phyloP scores from a whole-genome alignment of 2,329 filamentous ascomycete genomes.

The Venturia aucupariae region DNA sequence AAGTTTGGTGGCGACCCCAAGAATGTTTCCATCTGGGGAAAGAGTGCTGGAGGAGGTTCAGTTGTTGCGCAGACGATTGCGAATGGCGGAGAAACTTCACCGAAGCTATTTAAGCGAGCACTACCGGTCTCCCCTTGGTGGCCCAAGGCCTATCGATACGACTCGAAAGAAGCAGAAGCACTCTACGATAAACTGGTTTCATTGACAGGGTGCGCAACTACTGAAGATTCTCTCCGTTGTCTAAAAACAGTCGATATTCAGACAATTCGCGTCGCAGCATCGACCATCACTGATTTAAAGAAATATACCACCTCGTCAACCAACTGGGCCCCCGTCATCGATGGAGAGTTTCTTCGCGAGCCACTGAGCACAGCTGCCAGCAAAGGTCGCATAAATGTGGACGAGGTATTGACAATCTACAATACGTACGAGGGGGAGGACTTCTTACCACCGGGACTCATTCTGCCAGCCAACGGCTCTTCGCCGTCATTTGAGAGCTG shows the following conservation, averaged over 20 bases:
- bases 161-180: slow-evolving; percentile 41
- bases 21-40: slow-evolving; percentile 47
- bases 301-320: slow-evolving; percentile 48
- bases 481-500: slow-evolving; percentile 42
- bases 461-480: slow-evolving; percentile 30
- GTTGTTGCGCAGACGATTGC: slow-evolving; percentile 47
- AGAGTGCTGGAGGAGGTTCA: slow-evolving; percentile 46
- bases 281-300: slow-evolving; percentile 40
- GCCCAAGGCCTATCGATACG: slow-evolving; percentile 48
- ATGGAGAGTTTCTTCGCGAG: slow-evolving; percentile 42
- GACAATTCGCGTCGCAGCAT: slow-evolving; percentile 42
- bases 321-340: slow-evolving; percentile 53
- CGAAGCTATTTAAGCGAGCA: slow-evolving; percentile 41
- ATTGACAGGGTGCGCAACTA: slow-evolving; percentile 39
- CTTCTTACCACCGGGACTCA: slow-evolving; percentile 46
- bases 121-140: slow-evolving; percentile 48
- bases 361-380: slow-evolving; percentile 38
- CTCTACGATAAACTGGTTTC: slow-evolving; percentile 40
- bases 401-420: slow-evolving; percentile 46
- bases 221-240: slow-evolving; percentile 40
- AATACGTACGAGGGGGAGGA: slow-evolving; percentile 56
- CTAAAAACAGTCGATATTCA: slow-evolving; percentile 47
- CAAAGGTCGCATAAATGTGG: slow-evolving; percentile 34
- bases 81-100: slow-evolving; percentile 33
- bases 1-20: slow-evolving; percentile 46